Evolutionary conservation across 129 eudicot species (phyloP), one percentile per base, ranked within the genome.

Genomic region (Chrysanthemum lavandulifolium): DNA sequence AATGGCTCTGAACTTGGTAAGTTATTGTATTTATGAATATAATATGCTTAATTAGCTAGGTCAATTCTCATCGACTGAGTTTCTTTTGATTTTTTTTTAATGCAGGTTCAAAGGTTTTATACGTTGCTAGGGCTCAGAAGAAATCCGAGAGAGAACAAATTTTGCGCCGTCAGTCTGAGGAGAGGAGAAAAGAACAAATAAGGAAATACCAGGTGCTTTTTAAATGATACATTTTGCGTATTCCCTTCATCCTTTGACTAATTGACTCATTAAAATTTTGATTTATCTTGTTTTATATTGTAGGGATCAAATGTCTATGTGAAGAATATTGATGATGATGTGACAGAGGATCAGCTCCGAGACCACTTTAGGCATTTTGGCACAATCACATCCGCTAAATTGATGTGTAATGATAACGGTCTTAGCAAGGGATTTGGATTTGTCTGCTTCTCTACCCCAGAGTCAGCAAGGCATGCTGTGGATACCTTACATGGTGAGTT

Each of bases 91-190:
- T 5, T 36, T 36, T 29, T 36, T 5, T 36, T 33, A 61, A 18
- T 48, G 67, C 48, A 92, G 98, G 98, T 73, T 81, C 89, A 27
- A 86, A 90, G 91, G 79, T 77, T 60, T 65, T 90, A 6, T 94
- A 90, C 76, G 97, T 94, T 31, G 90, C 85, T 14, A 79, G 92
- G 82, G 98, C 98, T 33, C 96, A 94, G 60, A 94, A 94, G 82
- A 94, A 90, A 80, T 78, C 86, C 4, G 98, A 90, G 68, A 87
- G 96, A 62, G 97, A 86, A 76, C 87, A 86, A 79, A 25, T 86
- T 13, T 79, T 94, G 77, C 84, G 87, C 2, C 84, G 80, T 59
- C 89, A 84, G 49, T 87, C 85, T 82, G 96, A 85, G 82, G 91
- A 89, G 76, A 84, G 73, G 78, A 83, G 87, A 82, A 90, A 81